Conservation (phyloP, 139 green algal genomes). For the Chlamydomonas sp. region DNA sequence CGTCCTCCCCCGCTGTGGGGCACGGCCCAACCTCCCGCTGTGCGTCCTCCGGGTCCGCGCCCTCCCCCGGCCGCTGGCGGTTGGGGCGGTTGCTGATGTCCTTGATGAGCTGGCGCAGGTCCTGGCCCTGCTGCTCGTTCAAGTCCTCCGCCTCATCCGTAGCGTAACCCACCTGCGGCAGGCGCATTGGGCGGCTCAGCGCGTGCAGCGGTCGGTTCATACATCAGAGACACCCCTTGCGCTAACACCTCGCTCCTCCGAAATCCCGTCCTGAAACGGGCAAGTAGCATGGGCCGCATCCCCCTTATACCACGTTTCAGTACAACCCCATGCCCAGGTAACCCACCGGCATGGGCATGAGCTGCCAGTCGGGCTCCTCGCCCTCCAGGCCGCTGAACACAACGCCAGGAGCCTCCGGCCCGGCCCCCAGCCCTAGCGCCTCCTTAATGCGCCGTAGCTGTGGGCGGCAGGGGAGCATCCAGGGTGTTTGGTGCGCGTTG, state of each 20-base stretch:
- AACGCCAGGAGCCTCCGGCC: slow-evolving; percentile 6
- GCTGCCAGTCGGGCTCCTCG: slow-evolving; percentile 36
- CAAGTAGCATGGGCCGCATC: too few species aligned
- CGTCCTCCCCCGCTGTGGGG: slow-evolving; percentile 10
- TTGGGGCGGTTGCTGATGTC: slow-evolving; percentile 37
- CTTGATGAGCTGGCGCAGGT: slow-evolving; percentile 23
- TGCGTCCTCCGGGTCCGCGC: background rate
- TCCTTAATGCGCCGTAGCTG: slow-evolving; percentile 36
- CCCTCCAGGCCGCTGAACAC: slow-evolving; percentile 36
- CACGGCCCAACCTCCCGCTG: background rate
- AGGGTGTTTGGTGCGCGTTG: too few species aligned
- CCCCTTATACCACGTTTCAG: background rate
- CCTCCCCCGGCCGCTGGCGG: background rate
- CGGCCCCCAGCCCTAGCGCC: slow-evolving; percentile 13
- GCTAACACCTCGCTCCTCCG: too few species aligned
- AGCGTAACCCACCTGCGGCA: slow-evolving; percentile 15
- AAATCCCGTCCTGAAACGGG: too few species aligned
- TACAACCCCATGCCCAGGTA: background rate
- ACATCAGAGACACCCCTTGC: too few species aligned
- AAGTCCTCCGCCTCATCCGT: background rate
- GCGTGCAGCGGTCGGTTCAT: too few species aligned
- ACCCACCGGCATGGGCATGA: slow-evolving; percentile 10
- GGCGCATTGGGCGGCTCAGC: too few species aligned
- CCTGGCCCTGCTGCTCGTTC: slow-evolving; percentile 10
- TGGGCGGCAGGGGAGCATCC: background rate